Percentiles rank a stretch among this genome's conserved stretches.
phyloP scores from a whole-genome alignment of 495 filamentous ascomycete genomes.

The Daldinia concentrica region DNA sequence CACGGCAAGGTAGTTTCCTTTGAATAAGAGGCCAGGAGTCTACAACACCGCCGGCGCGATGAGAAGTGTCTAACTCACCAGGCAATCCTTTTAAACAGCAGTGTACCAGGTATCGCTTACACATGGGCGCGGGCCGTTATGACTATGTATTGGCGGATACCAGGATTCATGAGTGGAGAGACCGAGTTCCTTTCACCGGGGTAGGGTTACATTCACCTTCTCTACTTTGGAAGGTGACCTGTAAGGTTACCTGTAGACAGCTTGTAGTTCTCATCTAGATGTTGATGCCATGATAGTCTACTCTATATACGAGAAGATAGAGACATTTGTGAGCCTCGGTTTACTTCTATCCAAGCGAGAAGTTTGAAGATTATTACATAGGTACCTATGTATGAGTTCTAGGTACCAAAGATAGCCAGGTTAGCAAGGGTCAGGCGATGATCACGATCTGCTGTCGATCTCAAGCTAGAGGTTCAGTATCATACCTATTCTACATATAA shows the following conservation, averaged over 20 bases:
- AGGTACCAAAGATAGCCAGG: neutral
- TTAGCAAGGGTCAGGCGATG: neutral
- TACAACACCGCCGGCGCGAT: neutral
- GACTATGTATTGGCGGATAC: slow-evolving; percentile 24
- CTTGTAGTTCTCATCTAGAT: neutral
- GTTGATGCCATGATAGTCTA: neutral
- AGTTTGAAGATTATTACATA: neutral
- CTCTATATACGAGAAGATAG: neutral
- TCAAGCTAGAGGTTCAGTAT: neutral
- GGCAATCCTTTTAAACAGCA: neutral
- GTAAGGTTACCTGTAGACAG: slow-evolving; percentile 3
- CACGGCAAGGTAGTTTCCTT: neutral
- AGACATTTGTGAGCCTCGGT: neutral
- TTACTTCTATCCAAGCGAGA: neutral
- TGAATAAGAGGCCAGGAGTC: neutral
- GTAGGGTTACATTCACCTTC: slow-evolving; percentile 27
- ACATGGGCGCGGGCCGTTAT: slow-evolving; percentile 20
- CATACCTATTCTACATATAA: neutral
- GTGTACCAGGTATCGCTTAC: neutral
- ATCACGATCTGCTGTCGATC: neutral
- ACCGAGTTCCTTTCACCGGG: neutral
- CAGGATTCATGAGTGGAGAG: slow-evolving; percentile 9
- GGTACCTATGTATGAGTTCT: neutral
- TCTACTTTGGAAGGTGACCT: slow-evolving; percentile 35
- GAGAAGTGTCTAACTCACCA: too few species aligned